phyloP scores from a whole-genome alignment of 371 early-diverging fungal species.

The Circinella minor region DNA sequence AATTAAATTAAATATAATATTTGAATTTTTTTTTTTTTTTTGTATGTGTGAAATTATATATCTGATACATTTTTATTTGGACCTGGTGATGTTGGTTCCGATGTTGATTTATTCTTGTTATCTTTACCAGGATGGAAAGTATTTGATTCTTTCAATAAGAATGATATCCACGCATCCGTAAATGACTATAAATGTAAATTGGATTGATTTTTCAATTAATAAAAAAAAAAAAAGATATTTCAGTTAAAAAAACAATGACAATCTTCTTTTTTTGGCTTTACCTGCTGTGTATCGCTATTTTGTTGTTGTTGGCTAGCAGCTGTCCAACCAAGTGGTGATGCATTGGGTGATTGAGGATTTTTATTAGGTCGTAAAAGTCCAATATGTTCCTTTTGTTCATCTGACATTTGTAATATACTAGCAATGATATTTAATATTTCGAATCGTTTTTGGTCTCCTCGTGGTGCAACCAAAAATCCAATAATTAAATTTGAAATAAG shows the following conservation, averaged over 20 bases:
- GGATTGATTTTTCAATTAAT: too few species aligned
- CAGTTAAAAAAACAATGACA: neutral
- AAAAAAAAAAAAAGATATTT: conserved; percentile 21
- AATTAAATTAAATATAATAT: neutral
- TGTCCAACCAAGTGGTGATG: conserved; percentile 25
- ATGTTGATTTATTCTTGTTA: neutral
- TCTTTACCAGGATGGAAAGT: conserved; percentile 9
- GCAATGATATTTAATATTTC: conserved; percentile 89
- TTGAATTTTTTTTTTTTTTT: too few species aligned
- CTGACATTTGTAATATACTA: conserved; percentile 82
- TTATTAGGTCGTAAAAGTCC: conserved; percentile 70
- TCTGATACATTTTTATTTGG: neutral
- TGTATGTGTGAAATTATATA: too few species aligned
- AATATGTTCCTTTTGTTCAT: conserved; percentile 87
- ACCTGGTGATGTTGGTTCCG: neutral
- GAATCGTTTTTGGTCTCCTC: conserved; percentile 88
- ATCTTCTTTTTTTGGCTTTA: too few species aligned
- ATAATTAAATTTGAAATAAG: conserved; percentile 86
- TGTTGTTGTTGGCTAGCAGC: conserved; percentile 39
- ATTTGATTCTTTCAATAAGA: conserved; percentile 73
- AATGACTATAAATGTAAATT: conserved; percentile 80
- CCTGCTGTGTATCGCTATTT: conserved; percentile 23
- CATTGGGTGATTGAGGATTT: conserved; percentile 13
- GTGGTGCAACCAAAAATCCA: conserved; percentile 81
- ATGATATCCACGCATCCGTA: conserved; percentile 89